A percentile compares a stretch with the other conserved stretches of the same genome.
phyloP scores from a whole-genome alignment of 768 basidiomycete species.

The Boletus patriciae region DNA sequence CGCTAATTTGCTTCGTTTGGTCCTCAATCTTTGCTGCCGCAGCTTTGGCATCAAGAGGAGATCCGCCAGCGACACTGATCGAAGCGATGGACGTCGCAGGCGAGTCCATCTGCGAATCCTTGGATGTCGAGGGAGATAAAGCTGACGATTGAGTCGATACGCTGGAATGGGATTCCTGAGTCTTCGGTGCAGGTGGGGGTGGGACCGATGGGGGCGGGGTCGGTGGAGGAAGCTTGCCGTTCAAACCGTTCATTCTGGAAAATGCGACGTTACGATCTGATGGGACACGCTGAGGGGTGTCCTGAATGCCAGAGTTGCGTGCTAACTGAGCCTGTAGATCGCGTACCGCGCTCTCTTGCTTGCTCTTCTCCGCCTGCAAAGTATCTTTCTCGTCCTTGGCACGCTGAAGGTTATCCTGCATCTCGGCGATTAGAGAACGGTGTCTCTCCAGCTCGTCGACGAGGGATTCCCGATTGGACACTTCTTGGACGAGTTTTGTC shows the following conservation, averaged over 20 bases:
- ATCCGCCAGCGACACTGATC: conserved; percentile 35
- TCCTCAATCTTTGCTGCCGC: conserved; percentile 60
- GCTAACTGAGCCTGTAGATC: conserved; percentile 76
- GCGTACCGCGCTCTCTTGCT: conserved; percentile 65
- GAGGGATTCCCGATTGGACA: conserved; percentile 72
- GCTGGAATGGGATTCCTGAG: conserved; percentile 52
- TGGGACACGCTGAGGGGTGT: conserved; percentile 49
- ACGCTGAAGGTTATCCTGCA: conserved; percentile 74
- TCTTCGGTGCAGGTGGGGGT: conserved; percentile 75
- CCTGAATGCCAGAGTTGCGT: conserved; percentile 46
- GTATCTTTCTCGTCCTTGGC: conserved; percentile 82
- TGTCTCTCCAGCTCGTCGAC: conserved; percentile 75
- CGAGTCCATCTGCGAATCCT: conserved; percentile 70
- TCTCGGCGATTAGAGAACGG: conserved; percentile 70
- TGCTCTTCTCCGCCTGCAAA: conserved; percentile 69
- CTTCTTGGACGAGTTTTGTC: conserved; percentile 64
- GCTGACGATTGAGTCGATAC: conserved; percentile 63
- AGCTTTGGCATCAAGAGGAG: conserved; percentile 54
- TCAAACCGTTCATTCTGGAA: conserved; percentile 58
- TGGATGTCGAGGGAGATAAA: conserved; percentile 57
- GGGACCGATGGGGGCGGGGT: conserved; percentile 80
- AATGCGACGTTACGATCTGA: conserved; percentile 56
- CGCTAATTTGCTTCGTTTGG: conserved; percentile 72
- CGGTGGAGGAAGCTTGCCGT: conserved; percentile 80
- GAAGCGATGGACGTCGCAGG: conserved; percentile 60